phyloP scores from a whole-genome alignment of 23 red algal genomes.

The Gracilariopsis chorda region DNA sequence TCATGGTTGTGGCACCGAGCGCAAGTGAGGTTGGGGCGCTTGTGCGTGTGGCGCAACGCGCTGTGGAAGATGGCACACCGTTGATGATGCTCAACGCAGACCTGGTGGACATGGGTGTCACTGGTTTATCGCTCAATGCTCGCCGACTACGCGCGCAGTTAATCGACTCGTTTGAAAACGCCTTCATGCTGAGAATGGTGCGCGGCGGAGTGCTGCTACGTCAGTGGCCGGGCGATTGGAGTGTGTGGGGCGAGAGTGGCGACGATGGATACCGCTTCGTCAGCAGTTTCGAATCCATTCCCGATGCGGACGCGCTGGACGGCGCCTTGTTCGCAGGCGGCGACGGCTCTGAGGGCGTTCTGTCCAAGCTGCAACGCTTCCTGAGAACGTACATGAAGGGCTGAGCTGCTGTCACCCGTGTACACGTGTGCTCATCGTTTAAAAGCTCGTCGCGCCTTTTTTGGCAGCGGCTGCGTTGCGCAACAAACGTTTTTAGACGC shows the following conservation, averaged over 20 bases:
- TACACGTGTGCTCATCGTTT: too few species aligned
- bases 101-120: constrained; percentile 94
- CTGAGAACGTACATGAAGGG: not conserved
- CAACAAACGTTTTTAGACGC: not conserved
- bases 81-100: constrained; percentile 84
- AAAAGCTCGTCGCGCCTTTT: not conserved
- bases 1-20: constrained; percentile 72
- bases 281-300: not conserved
- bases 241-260: constrained; percentile 65
- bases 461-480: not conserved
- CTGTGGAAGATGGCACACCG: constrained; percentile 27
- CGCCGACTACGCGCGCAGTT: constrained; percentile 63
- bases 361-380: not conserved
- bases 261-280: not conserved
- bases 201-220: constrained; percentile 76
- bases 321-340: not conserved
- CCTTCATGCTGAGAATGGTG: constrained; percentile 68
- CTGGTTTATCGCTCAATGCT: constrained; percentile 83
- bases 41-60: constrained; percentile 35
- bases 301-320: not conserved
- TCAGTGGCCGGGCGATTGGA: constrained; percentile 55
- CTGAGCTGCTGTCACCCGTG: too few species aligned
- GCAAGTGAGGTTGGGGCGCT: constrained; percentile 73
- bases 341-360: not conserved
- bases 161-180: constrained; percentile 64